phyloP scores from a whole-genome alignment of 225 moss, liverwort and hornwort genomes.

The Thuidium tamariscinum region DNA sequence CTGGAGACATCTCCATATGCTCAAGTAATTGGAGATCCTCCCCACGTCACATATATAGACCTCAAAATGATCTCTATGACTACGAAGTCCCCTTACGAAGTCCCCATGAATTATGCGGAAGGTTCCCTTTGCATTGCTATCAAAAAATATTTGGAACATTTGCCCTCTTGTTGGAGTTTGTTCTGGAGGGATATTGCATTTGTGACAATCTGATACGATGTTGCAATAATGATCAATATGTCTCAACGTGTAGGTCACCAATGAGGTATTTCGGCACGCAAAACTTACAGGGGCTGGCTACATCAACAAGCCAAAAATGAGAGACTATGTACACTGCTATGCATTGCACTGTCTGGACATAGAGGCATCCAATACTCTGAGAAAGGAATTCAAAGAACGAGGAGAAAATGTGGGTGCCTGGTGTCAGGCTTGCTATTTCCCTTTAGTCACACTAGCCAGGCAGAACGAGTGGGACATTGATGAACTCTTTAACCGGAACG shows the following conservation, averaged over 20 bases:
- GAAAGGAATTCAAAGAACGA: slow-evolving; percentile 84
- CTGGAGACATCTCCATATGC: background rate
- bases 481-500: slow-evolving; percentile 92
- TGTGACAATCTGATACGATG: background rate
- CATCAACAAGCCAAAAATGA: slow-evolving; percentile 99
- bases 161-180: background rate
- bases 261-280: slow-evolving; percentile 96
- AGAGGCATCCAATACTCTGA: slow-evolving; percentile 70
- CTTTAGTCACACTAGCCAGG: slow-evolving; percentile 77
- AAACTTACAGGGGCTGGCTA: slow-evolving; percentile 97
- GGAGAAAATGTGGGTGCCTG: slow-evolving; percentile 98
- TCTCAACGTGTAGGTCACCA: slow-evolving; percentile 61
- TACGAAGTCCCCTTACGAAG: background rate
- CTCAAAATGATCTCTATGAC: background rate
- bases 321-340: slow-evolving; percentile 98
- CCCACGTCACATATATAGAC: background rate
- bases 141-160: background rate
- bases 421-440: slow-evolving; percentile 86
- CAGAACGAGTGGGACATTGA: slow-evolving; percentile 98
- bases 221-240: background rate
- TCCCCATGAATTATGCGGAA: background rate
- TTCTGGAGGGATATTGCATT: background rate
- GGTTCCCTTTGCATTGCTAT: background rate
- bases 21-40: background rate
- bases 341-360: slow-evolving; percentile 91